Percentiles rank a stretch among this genome's conserved stretches.
phyloP scores from a whole-genome alignment of 2,329 filamentous ascomycete genomes.

The Aaosphaeria pasadenensis region DNA sequence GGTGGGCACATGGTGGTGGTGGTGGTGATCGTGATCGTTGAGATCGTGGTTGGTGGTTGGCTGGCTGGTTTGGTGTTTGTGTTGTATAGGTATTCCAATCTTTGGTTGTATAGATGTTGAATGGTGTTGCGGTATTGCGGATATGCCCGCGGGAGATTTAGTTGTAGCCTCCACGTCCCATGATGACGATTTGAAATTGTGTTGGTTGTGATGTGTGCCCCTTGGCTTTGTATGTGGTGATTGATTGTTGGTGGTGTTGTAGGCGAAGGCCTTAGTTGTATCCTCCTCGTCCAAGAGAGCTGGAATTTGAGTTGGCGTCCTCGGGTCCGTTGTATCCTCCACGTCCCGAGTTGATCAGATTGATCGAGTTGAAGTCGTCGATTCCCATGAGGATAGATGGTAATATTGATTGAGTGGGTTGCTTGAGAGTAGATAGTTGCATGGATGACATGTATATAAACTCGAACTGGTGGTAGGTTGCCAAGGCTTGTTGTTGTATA shows the following conservation, averaged over 20 bases:
- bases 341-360: too few relatives aligned
- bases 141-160: constrained; percentile 2
- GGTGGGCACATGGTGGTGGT: neutral
- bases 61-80: neutral
- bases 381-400: too few relatives aligned
- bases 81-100: neutral
- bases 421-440: too few relatives aligned
- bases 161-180: constrained; percentile 37
- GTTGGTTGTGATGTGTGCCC: neutral
- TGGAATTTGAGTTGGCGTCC: too few relatives aligned
- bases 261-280: constrained; percentile 32
- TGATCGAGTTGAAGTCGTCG: too few relatives aligned
- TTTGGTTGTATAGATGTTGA: neutral
- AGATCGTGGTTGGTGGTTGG: neutral
- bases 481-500: neutral
- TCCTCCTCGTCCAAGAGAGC: constrained; percentile 35
- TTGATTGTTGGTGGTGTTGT: neutral
- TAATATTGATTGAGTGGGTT: too few relatives aligned
- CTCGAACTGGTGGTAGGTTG: too few relatives aligned
- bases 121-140: neutral
- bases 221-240: neutral
- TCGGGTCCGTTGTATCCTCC: too few relatives aligned
- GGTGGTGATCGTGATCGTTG: too few relatives aligned
- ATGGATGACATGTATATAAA: too few relatives aligned
- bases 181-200: constrained; percentile 10